These are phyloP conservation scores for Colletotrichum cordylinicola DNA, from an alignment of 2,329 filamentous ascomycete species.

Conservation along the genomic window DNA sequence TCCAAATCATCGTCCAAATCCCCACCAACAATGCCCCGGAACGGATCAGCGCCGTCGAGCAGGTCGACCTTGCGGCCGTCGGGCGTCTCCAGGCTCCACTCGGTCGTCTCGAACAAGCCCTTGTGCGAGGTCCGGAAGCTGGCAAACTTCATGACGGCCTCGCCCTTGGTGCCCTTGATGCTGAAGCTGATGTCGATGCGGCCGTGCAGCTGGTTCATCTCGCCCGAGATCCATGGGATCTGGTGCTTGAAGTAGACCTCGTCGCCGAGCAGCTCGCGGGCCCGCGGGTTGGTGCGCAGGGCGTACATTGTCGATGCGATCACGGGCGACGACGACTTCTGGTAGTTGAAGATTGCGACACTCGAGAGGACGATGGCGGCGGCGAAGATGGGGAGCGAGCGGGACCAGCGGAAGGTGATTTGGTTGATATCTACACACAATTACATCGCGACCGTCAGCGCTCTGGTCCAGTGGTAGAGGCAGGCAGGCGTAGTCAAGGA, in stretches of 20 bases:
- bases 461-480: neutral
- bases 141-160: slow-evolving; percentile 80
- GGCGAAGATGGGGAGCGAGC: slow-evolving; percentile 82
- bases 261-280: slow-evolving; percentile 82
- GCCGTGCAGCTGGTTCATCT: slow-evolving; percentile 94
- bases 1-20: slow-evolving; percentile 30
- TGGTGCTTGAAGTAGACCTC: slow-evolving; percentile 81
- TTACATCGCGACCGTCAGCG: neutral
- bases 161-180: slow-evolving; percentile 78
- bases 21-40: slow-evolving; percentile 53
- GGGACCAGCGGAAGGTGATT: slow-evolving; percentile 65
- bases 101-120: slow-evolving; percentile 80
- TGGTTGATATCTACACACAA: slow-evolving; percentile 42
- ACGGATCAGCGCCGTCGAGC: slow-evolving; percentile 75
- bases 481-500: neutral
- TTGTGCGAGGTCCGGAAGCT: slow-evolving; percentile 70
- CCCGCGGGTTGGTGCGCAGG: slow-evolving; percentile 78
- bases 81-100: slow-evolving; percentile 82
- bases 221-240: slow-evolving; percentile 83
- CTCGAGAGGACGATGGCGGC: slow-evolving; percentile 72
- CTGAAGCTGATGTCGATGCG: slow-evolving; percentile 85
- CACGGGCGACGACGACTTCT: slow-evolving; percentile 86
- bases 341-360: slow-evolving; percentile 98
- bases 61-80: slow-evolving; percentile 72
- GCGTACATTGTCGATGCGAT: slow-evolving; percentile 92